Evolutionary conservation across 345 rosid genomes (phyloP), one percentile per base, ranked within the genome.

Genomic region (Ceriops tagal): DNA sequence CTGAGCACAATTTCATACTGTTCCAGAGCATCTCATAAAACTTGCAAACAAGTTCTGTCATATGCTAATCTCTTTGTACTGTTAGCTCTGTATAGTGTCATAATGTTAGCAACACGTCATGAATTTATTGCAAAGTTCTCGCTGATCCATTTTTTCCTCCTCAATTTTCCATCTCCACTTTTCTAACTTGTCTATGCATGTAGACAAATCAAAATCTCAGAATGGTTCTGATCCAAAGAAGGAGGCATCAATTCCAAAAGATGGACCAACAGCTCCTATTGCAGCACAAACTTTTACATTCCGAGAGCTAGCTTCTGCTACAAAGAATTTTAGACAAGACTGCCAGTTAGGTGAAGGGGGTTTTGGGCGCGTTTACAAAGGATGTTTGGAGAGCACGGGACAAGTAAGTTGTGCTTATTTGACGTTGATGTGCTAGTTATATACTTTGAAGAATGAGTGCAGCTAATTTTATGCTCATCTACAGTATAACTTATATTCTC

Each of bases 201-300:
- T 65, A 91, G 98, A 91, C 55, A 91, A 91, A 85, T 84, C 92
- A 58, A 93, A 87, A 83, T 83, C 91, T 61, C 81, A 83, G 68
- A 78, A 80, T 78, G 85, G 75, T 69, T 71, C 88, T 10, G 95
- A 91, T 57, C 76, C 78, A n/a, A 91, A 85, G 83, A 91, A 85
- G 81, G 97, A 93, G 65, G 71, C 81, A n/a, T 53, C 68, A 6
- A 76, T 85, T 70, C 89, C 93, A 39, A 92, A 87, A 73, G 97
- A 92, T 72, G 88, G 88, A 27, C 68, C 93, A 55, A 83, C 92
- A 0, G 83, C 86, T 52, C 82, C 83, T 80, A 91, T 93, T 65
- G 96, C 97, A 51, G 99, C 96, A 9, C 97, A 90, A 77, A 95
- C 92, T 24, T 95, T 92, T 83, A 87, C 97, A 60, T 95, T 91